Evolutionary conservation across 2,329 filamentous ascomycete genomes (phyloP).

Genomic region (Zasmidium angulare): DNA sequence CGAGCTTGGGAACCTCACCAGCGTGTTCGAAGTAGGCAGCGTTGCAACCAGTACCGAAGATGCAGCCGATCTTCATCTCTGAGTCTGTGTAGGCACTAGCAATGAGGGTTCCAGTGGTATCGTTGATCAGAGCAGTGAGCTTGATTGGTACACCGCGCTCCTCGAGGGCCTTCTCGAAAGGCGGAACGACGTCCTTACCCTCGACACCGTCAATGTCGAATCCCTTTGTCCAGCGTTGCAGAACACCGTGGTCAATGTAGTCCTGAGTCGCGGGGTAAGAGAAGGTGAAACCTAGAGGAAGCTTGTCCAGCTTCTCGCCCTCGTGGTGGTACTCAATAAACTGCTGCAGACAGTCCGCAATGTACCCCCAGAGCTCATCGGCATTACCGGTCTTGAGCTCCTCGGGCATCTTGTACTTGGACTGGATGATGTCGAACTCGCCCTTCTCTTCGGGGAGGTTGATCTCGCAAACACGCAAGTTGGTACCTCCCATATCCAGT

Average conservation of each 20-base stretch:
- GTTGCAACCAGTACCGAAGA: conserved; percentile 97
- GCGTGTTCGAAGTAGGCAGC: conserved; percentile 96
- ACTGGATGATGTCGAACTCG: conserved; percentile 92
- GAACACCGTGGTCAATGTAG: conserved; percentile 86
- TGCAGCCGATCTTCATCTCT: conserved; percentile 91
- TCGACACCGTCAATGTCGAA: conserved; percentile 93
- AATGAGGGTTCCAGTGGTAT: conserved; percentile 95
- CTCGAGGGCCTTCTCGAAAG: conserved; percentile 76
- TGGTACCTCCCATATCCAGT: conserved; percentile 94
- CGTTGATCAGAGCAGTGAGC: conserved; percentile 90
- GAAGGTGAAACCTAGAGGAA: conserved; percentile 92
- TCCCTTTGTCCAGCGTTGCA: conserved; percentile 96
- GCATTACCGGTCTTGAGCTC: conserved; percentile 82
- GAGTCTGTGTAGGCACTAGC: conserved; percentile 95
- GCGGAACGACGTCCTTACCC: conserved; percentile 83
- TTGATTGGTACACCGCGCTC: conserved; percentile 86
- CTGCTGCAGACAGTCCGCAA: conserved; percentile 86
- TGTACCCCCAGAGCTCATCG: conserved; percentile 91
- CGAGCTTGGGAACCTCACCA: conserved; percentile 89
- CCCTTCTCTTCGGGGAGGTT: conserved; percentile 82
- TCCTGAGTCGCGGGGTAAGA: conserved; percentile 92
- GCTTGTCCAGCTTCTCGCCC: conserved; percentile 60
- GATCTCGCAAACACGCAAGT: conserved; percentile 91
- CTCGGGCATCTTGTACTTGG: conserved; percentile 92
- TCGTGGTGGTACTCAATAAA: conserved; percentile 86